Base-by-base conservation (phyloP, 257 asterid genomes). In the Phtheirospermum japonicum region DNA sequence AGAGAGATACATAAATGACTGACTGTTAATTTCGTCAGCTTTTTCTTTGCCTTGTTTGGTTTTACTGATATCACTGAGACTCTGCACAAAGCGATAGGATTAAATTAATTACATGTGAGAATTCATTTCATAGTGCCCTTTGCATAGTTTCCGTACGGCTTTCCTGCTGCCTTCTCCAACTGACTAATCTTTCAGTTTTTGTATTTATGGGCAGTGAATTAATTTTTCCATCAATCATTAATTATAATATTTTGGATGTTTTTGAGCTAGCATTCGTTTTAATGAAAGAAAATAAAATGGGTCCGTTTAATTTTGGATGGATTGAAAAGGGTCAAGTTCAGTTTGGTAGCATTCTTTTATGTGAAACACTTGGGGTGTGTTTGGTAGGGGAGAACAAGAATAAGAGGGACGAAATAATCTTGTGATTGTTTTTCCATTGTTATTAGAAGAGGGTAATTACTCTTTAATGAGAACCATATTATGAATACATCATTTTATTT, bases 21-120 rank as follows among this genome's bases (percentile, higher is more conserved):
- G 67, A 51, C 67, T 70, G 72, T 67, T 65, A 69, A 73, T 53
- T 9, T 6, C 46, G 63, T 55, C 75, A 76, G 73, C 65, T 46
- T 48, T 74, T 64, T 32, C 0, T 4, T 36, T 36, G 33, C 73
- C 33, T 57, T 55, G 32, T 67, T 77, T 71, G 61, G 52, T 34
- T 51, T 30, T 59, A 0, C 31, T 51, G 32, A 51, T 51, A 17
- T 49, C 30, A 51, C 57, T 51, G 6, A 19, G 3, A 6, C 59
- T 61, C 65, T 69, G 63, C 37, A 18, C 6, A 32, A 17, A 48
- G 12, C 11, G 10, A 7, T 6, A 0, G 23, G 54, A 17, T 48
- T 0, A 14, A 11, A 73, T 68, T 63, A 12, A 59, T 73, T 19
- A n/a, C 63, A 40, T 51, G 67, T 70, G 34, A 7, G 40, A 23